Conservation (phyloP, 495 filamentous ascomycete species). For the Sordaria brevicollis region DNA sequence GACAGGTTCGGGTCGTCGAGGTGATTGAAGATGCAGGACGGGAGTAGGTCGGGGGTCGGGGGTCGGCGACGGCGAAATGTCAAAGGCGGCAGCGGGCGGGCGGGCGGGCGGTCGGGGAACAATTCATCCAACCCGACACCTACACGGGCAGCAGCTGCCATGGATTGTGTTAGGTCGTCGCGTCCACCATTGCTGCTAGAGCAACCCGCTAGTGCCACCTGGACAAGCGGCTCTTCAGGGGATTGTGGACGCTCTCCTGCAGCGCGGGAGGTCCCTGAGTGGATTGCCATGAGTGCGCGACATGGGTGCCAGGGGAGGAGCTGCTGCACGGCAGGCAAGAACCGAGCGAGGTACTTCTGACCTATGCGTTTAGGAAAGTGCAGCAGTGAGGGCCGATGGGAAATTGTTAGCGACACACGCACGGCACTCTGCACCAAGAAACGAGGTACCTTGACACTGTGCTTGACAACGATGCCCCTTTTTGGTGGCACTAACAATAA, state of each 20-base stretch:
- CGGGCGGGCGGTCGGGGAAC: neutral
- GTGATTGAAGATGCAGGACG: neutral
- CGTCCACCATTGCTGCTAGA: neutral
- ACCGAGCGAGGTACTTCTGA: neutral
- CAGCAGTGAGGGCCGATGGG: neutral
- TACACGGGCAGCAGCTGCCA: neutral
- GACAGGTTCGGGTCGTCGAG: constrained; percentile 6
- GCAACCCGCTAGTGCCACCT: neutral
- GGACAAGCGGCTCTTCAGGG: neutral
- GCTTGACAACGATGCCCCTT: neutral
- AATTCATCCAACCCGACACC: neutral
- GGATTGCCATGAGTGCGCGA: neutral
- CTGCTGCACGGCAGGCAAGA: neutral
- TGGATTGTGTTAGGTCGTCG: too few species aligned
- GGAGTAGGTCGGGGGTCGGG: neutral
- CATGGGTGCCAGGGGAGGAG: neutral
- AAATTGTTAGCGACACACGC: neutral
- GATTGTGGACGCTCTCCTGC: neutral
- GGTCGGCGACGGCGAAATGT: neutral
- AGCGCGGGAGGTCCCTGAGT: neutral
- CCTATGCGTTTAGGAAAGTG: neutral
- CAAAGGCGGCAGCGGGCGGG: neutral
- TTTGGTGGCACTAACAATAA: neutral
- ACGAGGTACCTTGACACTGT: neutral
- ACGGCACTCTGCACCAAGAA: neutral